Conservation (phyloP, 2,329 filamentous ascomycete species). For the Botrytis sinoallii region DNA sequence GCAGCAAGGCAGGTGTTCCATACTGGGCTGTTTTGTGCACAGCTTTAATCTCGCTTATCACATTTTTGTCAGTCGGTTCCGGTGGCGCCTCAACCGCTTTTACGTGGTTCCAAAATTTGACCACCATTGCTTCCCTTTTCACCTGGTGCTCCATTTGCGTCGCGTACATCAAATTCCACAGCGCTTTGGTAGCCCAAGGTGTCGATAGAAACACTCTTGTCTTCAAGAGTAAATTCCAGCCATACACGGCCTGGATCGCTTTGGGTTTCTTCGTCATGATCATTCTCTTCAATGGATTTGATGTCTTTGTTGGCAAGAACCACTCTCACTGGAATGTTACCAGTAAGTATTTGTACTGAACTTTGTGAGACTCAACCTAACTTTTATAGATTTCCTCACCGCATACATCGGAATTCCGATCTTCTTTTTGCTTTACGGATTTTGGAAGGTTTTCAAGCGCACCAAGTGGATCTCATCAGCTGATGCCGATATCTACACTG, state of each 20-base stretch:
- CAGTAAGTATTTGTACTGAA: slow-evolving; percentile 34
- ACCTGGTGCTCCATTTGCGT: slow-evolving; percentile 68
- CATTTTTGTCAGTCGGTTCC: slow-evolving; percentile 65
- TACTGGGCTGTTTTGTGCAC: slow-evolving; percentile 65
- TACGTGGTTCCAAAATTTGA: slow-evolving; percentile 48
- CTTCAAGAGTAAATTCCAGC: slow-evolving; percentile 67
- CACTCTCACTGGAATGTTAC: slow-evolving; percentile 60
- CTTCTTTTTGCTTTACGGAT: slow-evolving; percentile 65
- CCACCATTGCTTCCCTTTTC: slow-evolving; percentile 73
- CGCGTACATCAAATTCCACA: slow-evolving; percentile 70
- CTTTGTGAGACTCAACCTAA: slow-evolving; percentile 47
- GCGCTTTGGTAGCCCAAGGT: slow-evolving; percentile 66
- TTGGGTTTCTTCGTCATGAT: slow-evolving; percentile 64
- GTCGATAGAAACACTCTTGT: slow-evolving; percentile 65
- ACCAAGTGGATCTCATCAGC: slow-evolving; percentile 46
- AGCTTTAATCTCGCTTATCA: slow-evolving; percentile 64
- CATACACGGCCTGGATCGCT: slow-evolving; percentile 66
- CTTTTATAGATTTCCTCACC: slow-evolving; percentile 68
- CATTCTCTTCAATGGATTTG: slow-evolving; percentile 72
- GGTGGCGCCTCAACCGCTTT: slow-evolving; percentile 46
- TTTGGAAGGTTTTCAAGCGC: slow-evolving; percentile 68
- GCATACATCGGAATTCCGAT: slow-evolving; percentile 70
- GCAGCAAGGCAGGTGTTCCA: slow-evolving; percentile 65
- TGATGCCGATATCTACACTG: slow-evolving; percentile 45
- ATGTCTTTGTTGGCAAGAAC: slow-evolving; percentile 65